Evolutionary conservation across 179 eudicot genomes (phyloP).

Genomic region (Gypsophila paniculata): DNA sequence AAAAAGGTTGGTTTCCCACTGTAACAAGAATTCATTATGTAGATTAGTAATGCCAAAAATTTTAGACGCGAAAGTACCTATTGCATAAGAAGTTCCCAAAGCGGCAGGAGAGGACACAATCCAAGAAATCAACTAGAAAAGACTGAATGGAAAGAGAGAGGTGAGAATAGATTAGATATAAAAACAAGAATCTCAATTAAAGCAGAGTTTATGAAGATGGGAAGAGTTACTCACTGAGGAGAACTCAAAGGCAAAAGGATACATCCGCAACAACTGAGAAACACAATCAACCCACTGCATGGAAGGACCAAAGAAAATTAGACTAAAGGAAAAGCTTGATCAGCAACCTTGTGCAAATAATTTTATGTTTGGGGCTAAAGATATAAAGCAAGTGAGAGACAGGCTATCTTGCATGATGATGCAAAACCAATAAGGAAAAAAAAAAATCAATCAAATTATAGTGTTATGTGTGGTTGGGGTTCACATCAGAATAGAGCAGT

Average conservation of each 20-base stretch:
- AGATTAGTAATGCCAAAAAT: background rate
- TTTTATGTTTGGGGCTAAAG: background rate
- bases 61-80: constrained; percentile 45
- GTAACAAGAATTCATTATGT: background rate
- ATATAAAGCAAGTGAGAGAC: constrained; percentile 7
- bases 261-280: constrained; percentile 88
- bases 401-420: constrained; percentile 10
- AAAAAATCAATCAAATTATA: background rate
- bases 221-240: constrained; percentile 57
- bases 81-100: constrained; percentile 97
- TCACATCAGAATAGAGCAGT: background rate
- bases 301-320: constrained; percentile 22
- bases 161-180: background rate
- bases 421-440: background rate
- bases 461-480: background rate
- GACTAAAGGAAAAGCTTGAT: background rate
- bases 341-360: background rate
- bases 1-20: background rate
- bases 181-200: background rate
- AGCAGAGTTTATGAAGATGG: background rate
- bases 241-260: constrained; percentile 93
- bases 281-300: constrained; percentile 98
- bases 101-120: constrained; percentile 79
- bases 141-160: constrained; percentile 34
- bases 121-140: constrained; percentile 88